Percentiles rank a stretch among this genome's conserved stretches.
Conservation (phyloP, 148 eudicot genomes). For the Linanthus parryae region DNA sequence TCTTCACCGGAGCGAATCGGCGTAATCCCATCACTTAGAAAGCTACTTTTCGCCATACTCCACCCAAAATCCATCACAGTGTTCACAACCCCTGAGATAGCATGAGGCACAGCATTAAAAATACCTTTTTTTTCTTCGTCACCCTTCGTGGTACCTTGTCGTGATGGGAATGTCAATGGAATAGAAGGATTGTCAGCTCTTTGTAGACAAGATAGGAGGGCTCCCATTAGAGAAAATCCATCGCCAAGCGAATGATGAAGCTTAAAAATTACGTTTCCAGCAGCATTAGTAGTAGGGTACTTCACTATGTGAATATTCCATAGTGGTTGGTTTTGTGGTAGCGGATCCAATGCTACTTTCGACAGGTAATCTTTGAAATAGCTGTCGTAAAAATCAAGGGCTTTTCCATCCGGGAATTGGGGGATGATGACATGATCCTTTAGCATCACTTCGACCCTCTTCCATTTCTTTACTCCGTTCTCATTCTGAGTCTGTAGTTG, state of each 20-base stretch:
- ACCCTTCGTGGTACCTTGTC: neutral
- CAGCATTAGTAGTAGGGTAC: slow-evolving; percentile 13
- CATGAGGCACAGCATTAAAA: slow-evolving; percentile 1
- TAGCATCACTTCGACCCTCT: neutral
- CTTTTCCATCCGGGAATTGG: too few relatives aligned
- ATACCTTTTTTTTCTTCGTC: neutral
- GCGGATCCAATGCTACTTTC: neutral
- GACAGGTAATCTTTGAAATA: neutral
- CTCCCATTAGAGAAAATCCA: slow-evolving; percentile 68
- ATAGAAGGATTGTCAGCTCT: too few relatives aligned
- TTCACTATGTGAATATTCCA: neutral
- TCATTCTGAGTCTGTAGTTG: neutral
- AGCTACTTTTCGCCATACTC: slow-evolving; percentile 52
- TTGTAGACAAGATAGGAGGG: slow-evolving; percentile 63
- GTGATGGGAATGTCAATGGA: too few relatives aligned
- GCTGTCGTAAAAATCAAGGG: neutral
- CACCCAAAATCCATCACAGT: slow-evolving; percentile 48
- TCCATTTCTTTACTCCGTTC: neutral
- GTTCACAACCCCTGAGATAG: slow-evolving; percentile 19
- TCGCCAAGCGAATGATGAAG: slow-evolving; percentile 70
- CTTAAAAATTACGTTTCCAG: slow-evolving; percentile 49
- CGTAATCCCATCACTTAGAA: slow-evolving; percentile 39
- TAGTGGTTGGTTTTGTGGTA: neutral
- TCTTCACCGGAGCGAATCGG: slow-evolving; percentile 46
- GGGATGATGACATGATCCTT: neutral